Percentiles rank a stretch among this genome's conserved stretches.
phyloP scores from a whole-genome alignment of 352 stramenopile genomes.

The Lagenidium giganteum region DNA sequence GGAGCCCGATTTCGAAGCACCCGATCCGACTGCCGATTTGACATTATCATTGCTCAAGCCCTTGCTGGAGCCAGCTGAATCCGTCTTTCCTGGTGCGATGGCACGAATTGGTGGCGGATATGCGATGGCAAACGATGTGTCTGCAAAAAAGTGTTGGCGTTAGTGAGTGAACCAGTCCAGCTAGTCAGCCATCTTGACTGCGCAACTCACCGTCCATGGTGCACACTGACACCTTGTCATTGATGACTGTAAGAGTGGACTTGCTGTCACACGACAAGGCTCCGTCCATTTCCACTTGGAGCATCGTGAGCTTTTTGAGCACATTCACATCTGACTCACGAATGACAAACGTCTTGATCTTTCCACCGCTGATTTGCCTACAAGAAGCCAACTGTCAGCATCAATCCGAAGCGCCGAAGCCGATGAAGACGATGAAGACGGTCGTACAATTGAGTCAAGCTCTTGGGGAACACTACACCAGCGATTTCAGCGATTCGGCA shows the following conservation, averaged over 20 bases:
- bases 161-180: no score
- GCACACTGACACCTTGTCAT: neutral
- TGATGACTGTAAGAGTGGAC: neutral
- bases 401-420: neutral
- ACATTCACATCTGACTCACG: slow-evolving; percentile 6
- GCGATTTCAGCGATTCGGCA: slow-evolving; percentile 13
- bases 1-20: no score
- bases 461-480: slow-evolving; percentile 22
- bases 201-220: slow-evolving; percentile 5
- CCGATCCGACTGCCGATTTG: no score
- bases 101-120: no score
- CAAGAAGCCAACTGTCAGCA: slow-evolving; percentile 8
- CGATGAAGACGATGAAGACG: neutral
- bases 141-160: no score
- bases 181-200: no score
- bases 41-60: no score
- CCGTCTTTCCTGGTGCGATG: no score
- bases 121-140: no score
- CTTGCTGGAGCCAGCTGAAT: no score
- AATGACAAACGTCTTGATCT: slow-evolving; percentile 9
- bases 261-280: slow-evolving; percentile 2
- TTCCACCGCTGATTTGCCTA: neutral
- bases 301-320: slow-evolving; percentile 5
- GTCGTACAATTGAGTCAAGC: slow-evolving; percentile 31
- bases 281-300: neutral